Evolutionary conservation across 2,329 filamentous ascomycete genomes (phyloP).

Genomic region (Aspergillus versicolor): DNA sequence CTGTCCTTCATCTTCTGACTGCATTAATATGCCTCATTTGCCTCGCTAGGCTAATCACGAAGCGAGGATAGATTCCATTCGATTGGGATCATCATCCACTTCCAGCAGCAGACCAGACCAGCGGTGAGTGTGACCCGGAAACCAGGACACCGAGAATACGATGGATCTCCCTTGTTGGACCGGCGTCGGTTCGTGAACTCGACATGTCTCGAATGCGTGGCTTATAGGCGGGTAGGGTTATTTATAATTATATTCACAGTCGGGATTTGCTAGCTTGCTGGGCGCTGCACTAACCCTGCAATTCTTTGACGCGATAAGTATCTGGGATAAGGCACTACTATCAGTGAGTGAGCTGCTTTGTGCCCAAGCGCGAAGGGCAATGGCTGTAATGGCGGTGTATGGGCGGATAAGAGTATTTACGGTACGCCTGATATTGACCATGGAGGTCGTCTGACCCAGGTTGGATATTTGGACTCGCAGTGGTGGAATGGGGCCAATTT

Average conservation of each 20-base stretch:
- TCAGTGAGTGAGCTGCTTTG: background rate
- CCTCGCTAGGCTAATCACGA: background rate
- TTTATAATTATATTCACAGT: background rate
- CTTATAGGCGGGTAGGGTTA: background rate
- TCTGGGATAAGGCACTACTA: constrained; percentile 1
- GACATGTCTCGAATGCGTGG: background rate
- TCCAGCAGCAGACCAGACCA: background rate
- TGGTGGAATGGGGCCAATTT: background rate
- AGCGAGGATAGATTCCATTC: background rate
- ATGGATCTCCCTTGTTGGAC: background rate
- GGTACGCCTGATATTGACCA: background rate
- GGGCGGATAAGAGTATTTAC: background rate
- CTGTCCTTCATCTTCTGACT: no score
- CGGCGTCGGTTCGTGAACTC: background rate
- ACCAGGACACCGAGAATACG: background rate
- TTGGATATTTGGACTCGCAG: background rate
- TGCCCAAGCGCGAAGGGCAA: background rate
- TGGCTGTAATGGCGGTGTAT: background rate
- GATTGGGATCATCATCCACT: background rate
- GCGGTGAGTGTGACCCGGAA: background rate
- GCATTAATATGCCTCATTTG: background rate
- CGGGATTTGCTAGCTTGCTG: background rate
- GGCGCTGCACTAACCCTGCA: no score
- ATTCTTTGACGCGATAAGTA: background rate
- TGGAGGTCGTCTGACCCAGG: background rate